These are phyloP conservation scores for Purshia tridentata DNA, from an alignment of 306 rosid genomes.

Conservation along the genomic window DNA sequence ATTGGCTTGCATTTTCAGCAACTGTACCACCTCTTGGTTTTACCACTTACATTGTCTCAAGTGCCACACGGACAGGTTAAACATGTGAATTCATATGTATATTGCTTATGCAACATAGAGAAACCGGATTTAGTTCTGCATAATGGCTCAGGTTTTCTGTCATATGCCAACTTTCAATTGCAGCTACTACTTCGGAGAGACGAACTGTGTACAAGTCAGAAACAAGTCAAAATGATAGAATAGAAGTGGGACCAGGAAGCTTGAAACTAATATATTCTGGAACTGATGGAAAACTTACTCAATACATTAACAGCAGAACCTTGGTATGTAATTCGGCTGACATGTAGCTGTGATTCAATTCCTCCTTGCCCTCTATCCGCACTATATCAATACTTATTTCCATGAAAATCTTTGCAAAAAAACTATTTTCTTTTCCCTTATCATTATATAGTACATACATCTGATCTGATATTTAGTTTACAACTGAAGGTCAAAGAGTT, in stretches of 20 bases:
- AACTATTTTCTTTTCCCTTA: not conserved
- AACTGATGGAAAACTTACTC: conserved; percentile 34
- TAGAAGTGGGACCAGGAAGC: conserved; percentile 40
- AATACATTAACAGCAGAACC: conserved; percentile 34
- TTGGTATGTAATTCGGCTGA: conserved; percentile 27
- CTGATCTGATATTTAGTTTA: not conserved
- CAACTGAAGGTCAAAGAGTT: conserved; percentile 27
- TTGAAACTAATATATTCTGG: conserved; percentile 39
- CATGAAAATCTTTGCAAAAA: not conserved
- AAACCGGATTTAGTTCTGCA: not conserved
- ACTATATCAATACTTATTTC: not conserved
- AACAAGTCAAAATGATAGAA: conserved; percentile 17
- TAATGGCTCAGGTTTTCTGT: not conserved
- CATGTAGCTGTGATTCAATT: not conserved
- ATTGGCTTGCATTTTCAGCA: conserved; percentile 84
- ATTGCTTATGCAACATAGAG: not conserved
- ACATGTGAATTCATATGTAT: not conserved
- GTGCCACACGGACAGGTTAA: conserved; percentile 32
- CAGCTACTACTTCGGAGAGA: conserved; percentile 32
- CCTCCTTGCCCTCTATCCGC: not conserved
- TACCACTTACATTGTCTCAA: conserved; percentile 68
- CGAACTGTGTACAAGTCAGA: conserved; percentile 16
- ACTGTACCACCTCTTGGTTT: conserved; percentile 84
- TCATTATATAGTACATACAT: not conserved
- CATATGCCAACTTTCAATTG: not conserved